Evolutionary conservation across 179 eudicot species (phyloP), one percentile per base, ranked within the genome.

Genomic region (Silene coronaria): DNA sequence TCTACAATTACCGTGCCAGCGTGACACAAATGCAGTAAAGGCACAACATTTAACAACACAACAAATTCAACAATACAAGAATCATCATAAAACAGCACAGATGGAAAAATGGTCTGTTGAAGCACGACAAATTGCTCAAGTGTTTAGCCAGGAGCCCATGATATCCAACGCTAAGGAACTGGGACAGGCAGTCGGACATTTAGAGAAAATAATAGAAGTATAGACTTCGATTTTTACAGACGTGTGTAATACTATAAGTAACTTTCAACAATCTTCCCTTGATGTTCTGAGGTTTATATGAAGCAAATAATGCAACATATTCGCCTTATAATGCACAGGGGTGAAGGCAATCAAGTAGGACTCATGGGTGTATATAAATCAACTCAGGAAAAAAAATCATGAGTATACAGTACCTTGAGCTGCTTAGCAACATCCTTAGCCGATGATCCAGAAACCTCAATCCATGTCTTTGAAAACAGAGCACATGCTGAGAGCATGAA

Each of bases 401-500:
- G 1, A 9, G 30, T 3, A 42, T 24, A 51, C 5, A 48, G 60
- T 82, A 86, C 91, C 97, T 90, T 88, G 32, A 91, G 91, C 76
- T 91, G 97, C 82, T 89, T 88, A 60, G 97, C 93, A 23, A 91
- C 97, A 84, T 89, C 93, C 80, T 76, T 87, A 5, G 93, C 93
- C 34, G 97, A 91, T 64, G 91, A 89, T 73, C 97, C 97, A 71
- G 97, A 91, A 16, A 91, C 97, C 82, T 89, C 93, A 80, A 89
- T 89, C 97, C 93, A 91, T 26, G 97, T 88, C 81, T 91, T 91
- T 26, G 97, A 88, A 70, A 91, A 89, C 21, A 89, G 81, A 22
- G 97, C 93, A 79, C 97, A 91, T 4, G 91, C 93, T 62, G 97
- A 81, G 14, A 91, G 88, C 93, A 91, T 89, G 78, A 89, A 89